phyloP scores from a whole-genome alignment of 441 rosid genomes.

The Gossypium trilobum region DNA sequence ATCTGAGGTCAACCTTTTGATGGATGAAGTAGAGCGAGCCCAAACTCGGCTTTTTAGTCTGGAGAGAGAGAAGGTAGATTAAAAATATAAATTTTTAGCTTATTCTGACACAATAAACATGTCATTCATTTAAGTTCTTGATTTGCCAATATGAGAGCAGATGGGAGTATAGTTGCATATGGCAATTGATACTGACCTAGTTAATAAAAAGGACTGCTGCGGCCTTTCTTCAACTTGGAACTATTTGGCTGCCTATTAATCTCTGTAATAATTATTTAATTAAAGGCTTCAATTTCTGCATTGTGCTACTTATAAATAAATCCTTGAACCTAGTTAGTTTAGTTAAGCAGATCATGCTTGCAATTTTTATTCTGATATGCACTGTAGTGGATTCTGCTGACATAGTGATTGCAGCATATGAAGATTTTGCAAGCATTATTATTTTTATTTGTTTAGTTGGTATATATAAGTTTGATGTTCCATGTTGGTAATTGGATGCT shows the following conservation, averaged over 20 bases:
- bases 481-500: conserved; percentile 18
- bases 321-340: background rate
- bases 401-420: background rate
- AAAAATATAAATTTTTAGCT: background rate
- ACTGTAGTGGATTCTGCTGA: background rate
- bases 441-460: background rate
- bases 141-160: background rate
- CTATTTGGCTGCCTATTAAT: background rate
- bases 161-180: background rate
- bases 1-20: conserved; percentile 80
- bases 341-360: background rate
- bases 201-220: background rate
- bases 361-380: background rate
- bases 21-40: conserved; percentile 99
- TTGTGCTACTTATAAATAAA: background rate
- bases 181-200: background rate
- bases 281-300: background rate
- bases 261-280: background rate
- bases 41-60: conserved; percentile 91
- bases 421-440: background rate
- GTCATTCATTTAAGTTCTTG: conserved; percentile 5
- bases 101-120: background rate
- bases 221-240: background rate
- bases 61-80: conserved; percentile 92
- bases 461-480: conserved; percentile 5